Conservation (phyloP, 805 yeast genomes). For the Lipomyces sp. region DNA sequence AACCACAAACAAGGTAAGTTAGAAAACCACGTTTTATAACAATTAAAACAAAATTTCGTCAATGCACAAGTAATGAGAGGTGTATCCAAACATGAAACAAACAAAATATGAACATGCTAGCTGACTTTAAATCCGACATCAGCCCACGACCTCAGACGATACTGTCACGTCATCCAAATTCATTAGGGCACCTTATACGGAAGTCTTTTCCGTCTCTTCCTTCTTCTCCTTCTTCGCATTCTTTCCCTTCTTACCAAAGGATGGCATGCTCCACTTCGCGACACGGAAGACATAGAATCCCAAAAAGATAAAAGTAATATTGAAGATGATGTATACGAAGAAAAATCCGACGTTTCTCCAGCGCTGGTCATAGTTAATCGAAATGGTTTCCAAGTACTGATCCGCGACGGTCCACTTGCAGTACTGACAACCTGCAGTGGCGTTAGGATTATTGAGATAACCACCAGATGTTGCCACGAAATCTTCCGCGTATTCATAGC, state of each 20-base stretch:
- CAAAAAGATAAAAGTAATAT: slow-evolving; percentile 31
- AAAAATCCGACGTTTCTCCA: slow-evolving; percentile 67
- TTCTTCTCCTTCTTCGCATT: neutral
- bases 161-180: too few species aligned
- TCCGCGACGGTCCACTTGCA: slow-evolving; percentile 24
- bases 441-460: slow-evolving; percentile 32
- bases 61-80: too few species aligned
- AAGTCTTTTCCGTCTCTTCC: neutral
- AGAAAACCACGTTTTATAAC: too few species aligned
- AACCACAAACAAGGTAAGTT: too few species aligned
- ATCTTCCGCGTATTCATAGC: slow-evolving; percentile 51
- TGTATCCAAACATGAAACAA: too few species aligned
- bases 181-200: too few species aligned
- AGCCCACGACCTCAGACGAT: too few species aligned
- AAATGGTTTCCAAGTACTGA: slow-evolving; percentile 36
- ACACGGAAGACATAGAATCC: slow-evolving; percentile 21
- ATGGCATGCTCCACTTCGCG: slow-evolving; percentile 12
- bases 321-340: slow-evolving; percentile 45
- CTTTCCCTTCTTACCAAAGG: slow-evolving; percentile 10
- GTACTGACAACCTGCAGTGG: slow-evolving; percentile 33
- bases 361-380: slow-evolving; percentile 46
- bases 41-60: too few species aligned
- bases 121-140: too few species aligned
- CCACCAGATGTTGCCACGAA: slow-evolving; percentile 41
- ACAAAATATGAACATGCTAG: too few species aligned